Base-by-base conservation (phyloP, 2,329 filamentous ascomycete genomes). In the Harringtonia aguacate region DNA sequence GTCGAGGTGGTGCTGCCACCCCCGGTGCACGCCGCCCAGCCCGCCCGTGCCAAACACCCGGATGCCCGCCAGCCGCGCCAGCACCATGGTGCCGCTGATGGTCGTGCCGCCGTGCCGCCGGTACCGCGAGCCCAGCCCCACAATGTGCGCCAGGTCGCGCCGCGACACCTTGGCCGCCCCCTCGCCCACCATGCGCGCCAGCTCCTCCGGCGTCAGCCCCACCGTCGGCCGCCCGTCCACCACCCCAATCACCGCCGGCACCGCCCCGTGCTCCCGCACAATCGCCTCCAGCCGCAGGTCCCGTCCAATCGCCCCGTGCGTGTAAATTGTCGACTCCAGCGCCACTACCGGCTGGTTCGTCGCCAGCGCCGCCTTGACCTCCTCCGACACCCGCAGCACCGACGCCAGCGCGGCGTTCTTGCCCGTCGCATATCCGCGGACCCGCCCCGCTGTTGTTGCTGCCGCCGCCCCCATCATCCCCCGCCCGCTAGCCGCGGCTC, bases 281-380 rank as follows among this genome's bases (percentile, higher is more conserved):
- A 94, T 72, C 13, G 81, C 79, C 57, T 95, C 86, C 47, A 97
- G 76, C 38, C 82, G 74, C 18, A 77, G 66, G 37, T 74, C 71
- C 29, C 79, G 75, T n/a, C 86, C 86, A 14, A 98, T 70, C 20
- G 84, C 80, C 34, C 88, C 89, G 64, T 98, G 92, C 1, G 92
- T 98, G 63, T 98, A 97, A 54, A 98, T 97, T 5, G 92, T 95
- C 2, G 86, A 88, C 63, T 98, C 92, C 5, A 98, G 73, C 15
- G 90, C 92, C 12, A 98, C 89, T 4, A 98, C 81, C 1, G 92
- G 90, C 55, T 79, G 81, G 45, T 81, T 79, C 13, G 77, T 75
- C 35, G 77, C 70, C 39, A 95, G 62, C 33, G 89, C 90, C 58
- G 87, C 79, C 42, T 72, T 69, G 13, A 98, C 82, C 62, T 97